Percentiles rank a stretch among this genome's conserved stretches.
Evolutionary conservation across 768 basidiomycete species (phyloP).

Genomic region (Mycena sanguinolenta): DNA sequence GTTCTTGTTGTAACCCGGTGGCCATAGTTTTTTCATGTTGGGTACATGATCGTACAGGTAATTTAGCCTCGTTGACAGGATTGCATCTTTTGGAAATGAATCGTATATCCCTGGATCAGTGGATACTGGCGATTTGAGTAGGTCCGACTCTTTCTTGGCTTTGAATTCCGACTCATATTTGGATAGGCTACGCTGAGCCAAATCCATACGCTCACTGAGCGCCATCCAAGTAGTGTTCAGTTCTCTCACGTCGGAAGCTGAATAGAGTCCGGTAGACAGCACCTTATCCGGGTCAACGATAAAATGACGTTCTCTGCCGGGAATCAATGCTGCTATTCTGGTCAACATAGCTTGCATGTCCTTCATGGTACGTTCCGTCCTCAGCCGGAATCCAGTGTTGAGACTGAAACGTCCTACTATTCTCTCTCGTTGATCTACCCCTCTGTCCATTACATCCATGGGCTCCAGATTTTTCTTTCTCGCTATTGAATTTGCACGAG

Average conservation of each 20-base stretch:
- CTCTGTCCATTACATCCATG: neutral
- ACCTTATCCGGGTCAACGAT: neutral
- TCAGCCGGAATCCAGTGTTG: neutral
- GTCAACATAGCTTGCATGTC: neutral
- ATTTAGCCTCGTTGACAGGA: neutral
- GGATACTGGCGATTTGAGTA: neutral
- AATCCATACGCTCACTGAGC: neutral
- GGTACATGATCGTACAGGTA: neutral
- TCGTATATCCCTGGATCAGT: neutral
- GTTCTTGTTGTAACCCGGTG: neutral
- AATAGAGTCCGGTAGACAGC: neutral
- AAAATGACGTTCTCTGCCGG: neutral
- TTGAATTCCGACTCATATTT: neutral
- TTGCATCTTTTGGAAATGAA: neutral
- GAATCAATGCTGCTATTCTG: neutral
- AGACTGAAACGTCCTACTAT: neutral
- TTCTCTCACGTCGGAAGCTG: neutral
- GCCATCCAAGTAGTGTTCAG: neutral
- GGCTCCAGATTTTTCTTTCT: neutral
- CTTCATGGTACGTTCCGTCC: neutral
- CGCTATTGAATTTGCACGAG: neutral
- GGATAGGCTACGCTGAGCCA: neutral
- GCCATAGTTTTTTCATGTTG: neutral
- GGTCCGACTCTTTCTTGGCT: neutral
- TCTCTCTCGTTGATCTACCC: neutral